These are phyloP conservation scores for Blastobotrys elegans DNA, from an alignment of 1,139 yeast species.

Conservation along the genomic window DNA sequence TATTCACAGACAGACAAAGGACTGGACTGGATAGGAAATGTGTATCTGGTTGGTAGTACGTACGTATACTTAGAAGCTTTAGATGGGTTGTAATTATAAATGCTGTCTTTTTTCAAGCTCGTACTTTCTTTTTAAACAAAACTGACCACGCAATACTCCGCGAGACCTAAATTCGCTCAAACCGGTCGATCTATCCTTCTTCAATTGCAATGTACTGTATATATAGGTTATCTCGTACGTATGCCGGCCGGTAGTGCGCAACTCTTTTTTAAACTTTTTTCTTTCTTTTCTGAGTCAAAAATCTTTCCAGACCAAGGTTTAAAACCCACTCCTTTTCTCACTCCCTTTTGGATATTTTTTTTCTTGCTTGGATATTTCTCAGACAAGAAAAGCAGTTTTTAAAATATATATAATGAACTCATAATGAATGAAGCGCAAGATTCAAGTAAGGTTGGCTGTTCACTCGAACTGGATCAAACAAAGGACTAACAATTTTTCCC, in stretches of 20 bases:
- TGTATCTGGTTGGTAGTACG: too few relatives aligned
- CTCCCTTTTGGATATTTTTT: not conserved
- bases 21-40: too few relatives aligned
- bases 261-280: not conserved
- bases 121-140: too few relatives aligned
- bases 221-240: not conserved
- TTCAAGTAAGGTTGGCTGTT: not conserved
- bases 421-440: not conserved
- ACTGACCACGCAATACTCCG: too few relatives aligned
- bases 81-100: too few relatives aligned
- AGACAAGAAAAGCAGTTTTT: too few relatives aligned
- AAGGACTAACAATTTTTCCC: not conserved
- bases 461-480: not conserved
- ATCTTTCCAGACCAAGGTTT: not conserved
- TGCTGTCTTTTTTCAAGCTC: too few relatives aligned
- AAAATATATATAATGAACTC: not conserved
- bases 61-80: too few relatives aligned
- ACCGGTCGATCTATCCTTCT: too few relatives aligned
- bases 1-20: too few relatives aligned
- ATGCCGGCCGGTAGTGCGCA: not conserved
- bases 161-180: too few relatives aligned
- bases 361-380: not conserved
- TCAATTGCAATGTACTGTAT: too few relatives aligned
- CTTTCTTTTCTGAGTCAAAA: not conserved
- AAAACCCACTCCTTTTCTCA: not conserved